Evolutionary conservation across 2,329 filamentous ascomycete genomes (phyloP), one percentile per base, ranked within the genome.

Genomic region (Calonectria pauciramosa): DNA sequence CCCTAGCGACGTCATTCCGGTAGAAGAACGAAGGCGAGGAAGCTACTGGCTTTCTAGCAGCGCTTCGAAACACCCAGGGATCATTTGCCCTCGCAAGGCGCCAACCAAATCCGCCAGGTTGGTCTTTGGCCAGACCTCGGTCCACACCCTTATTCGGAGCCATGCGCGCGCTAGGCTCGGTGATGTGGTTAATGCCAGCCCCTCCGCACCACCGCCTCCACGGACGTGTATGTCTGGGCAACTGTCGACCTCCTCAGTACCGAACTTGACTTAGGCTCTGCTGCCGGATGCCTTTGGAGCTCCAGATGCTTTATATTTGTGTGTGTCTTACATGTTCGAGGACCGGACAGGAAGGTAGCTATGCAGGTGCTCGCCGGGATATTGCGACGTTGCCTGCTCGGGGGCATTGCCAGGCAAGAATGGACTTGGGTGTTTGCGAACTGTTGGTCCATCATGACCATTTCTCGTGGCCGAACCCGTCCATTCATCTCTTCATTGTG

Each of bases 1-100:
- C 47, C 34, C 56, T 44, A 36, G 47, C 71, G 59, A 73, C 66
- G 66, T 73, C 71, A 73, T 73, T 60, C 71, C 28, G 30, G 38
- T 41, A 60, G 16, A 47, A 36, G 20, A 34, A 52, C 56, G 65
- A 54, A 59, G n/a, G 34, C 28, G 30, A 41, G 47, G 54, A 54
- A 69, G 47, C 56, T 49, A 65, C 65, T 47, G 30, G 34, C 34
- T 44, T 54, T 63, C 30, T 63, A 34, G 11, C 32, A 28, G 38
- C 54, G 49, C 70, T 51, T 64, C 28, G 44, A 63, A 34, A 59
- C 44, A 23, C 47, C 51, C 34, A 60, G 34, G 38, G 63, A 67
- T 72, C 44, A 47, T 68, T 68, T 34, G 52, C 34, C 54, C 23
- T 41, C 32, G 34, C 30, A 51, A 38, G 8, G 41, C 59, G 32